Evolutionary conservation across 768 basidiomycete species (phyloP), one percentile per base, ranked within the genome.

Genomic region (Boletellus ananas): DNA sequence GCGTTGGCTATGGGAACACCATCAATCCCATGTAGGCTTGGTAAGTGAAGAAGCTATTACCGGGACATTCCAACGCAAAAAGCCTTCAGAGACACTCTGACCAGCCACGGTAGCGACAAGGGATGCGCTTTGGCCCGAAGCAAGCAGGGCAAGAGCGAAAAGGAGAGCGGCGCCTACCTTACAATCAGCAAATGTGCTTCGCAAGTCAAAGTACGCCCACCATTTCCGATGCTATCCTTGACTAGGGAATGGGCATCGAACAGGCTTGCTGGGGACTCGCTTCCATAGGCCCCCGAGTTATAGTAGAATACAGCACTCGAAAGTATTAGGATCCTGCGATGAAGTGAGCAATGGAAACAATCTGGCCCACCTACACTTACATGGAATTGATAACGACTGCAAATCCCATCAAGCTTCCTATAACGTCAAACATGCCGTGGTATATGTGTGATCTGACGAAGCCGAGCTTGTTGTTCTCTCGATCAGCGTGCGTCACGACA

Each of bases 31-130:
- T 62, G 36, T 9, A 63, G 38, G 23, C 61, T 39, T 14, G n/a
- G n/a, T n/a, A 62, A 54, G 29, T 16, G n/a, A n/a, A 29, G 21
- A 23, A 14, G 40, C 18, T 33, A 62, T 40, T 61, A 88, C 87
- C 56, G 89, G 87, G 33, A 91, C 79, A 40, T 81, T 78, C 92
- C 92, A 95, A 45, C 80, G 81, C 47, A 95, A 75, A 68, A 94
- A 93, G 0, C 94, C 93, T 68, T 96, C 93, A 0, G 84, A 84
- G 34, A 97, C 85, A 18, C 90, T 85, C 68, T 96, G 94, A 0
- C 93, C 93, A 1, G 90, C 86, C 12, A 95, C 78, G 0, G 92
- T 96, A 10, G 90, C 93, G 4, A 95, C 86, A 43, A 96, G 79
- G 8, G 87, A 88, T 0, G 94, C 89, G 55, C 89, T 89, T 75